phyloP scores from a whole-genome alignment of 2,329 filamentous ascomycete species.

The Tolypocladium sp. region DNA sequence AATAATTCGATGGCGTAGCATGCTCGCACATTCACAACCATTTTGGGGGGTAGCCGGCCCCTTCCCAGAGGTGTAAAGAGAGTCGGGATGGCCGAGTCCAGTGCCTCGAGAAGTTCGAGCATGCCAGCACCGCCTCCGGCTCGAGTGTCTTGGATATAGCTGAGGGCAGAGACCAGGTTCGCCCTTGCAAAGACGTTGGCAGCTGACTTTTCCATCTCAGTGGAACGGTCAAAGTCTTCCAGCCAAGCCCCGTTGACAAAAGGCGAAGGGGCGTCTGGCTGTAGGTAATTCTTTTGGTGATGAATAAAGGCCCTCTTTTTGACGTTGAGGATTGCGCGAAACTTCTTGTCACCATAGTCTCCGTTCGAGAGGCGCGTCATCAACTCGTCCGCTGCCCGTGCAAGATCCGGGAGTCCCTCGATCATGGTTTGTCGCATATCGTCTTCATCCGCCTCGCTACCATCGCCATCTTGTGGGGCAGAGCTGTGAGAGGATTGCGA shows the following conservation, averaged over 20 bases:
- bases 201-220: background rate
- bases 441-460: background rate
- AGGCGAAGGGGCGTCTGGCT: background rate
- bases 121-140: constrained; percentile 5
- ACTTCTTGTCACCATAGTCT: background rate
- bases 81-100: constrained; percentile 20
- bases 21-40: constrained; percentile 28
- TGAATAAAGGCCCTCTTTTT: background rate
- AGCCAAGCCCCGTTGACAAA: constrained; percentile 19
- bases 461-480: background rate
- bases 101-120: constrained; percentile 17
- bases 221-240: background rate
- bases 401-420: constrained; percentile 1
- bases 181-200: constrained; percentile 15
- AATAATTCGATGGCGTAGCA: constrained; percentile 21
- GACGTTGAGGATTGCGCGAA: background rate
- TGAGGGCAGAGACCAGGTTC: constrained; percentile 26
- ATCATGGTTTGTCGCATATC: background rate
- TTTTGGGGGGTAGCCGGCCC: constrained; percentile 7
- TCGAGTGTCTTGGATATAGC: constrained; percentile 13
- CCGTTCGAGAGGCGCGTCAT: constrained; percentile 1
- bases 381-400: constrained; percentile 1
- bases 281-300: background rate
- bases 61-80: constrained; percentile 14
- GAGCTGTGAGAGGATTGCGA: background rate